Percentiles rank a stretch among this genome's conserved stretches.
Evolutionary conservation across 2,329 filamentous ascomycete species (phyloP).

Genomic region (Trichoderma sp.): DNA sequence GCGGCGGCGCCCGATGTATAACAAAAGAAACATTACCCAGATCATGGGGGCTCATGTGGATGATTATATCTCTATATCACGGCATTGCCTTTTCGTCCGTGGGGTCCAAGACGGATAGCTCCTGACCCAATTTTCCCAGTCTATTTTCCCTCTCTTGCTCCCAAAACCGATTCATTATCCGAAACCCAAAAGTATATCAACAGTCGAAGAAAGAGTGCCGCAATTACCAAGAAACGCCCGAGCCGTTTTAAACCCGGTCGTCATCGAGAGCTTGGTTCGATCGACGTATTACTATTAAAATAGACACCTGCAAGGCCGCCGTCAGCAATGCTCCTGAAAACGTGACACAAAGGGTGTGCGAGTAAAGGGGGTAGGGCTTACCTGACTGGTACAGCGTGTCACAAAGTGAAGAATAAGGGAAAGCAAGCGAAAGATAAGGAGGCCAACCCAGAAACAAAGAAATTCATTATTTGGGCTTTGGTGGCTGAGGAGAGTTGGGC

Average conservation of each 20-base stretch:
- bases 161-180: neutral
- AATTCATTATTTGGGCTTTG: conserved; percentile 33
- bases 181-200: conserved; percentile 10
- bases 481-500: conserved; percentile 39
- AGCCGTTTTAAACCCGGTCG: neutral
- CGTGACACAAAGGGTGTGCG: neutral
- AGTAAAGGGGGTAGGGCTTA: neutral
- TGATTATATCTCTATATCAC: conserved; percentile 22
- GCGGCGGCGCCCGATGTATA: neutral
- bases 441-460: neutral
- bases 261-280: neutral
- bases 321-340: neutral
- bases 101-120: conserved; percentile 20
- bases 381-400: conserved; percentile 23
- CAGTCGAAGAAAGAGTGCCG: neutral
- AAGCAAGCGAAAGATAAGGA: neutral
- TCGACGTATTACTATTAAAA: conserved; percentile 17
- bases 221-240: neutral
- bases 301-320: neutral
- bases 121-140: conserved; percentile 19
- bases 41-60: conserved; percentile 23
- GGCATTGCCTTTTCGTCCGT: conserved; percentile 18
- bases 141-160: conserved; percentile 20
- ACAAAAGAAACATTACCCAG: conserved; percentile 21
- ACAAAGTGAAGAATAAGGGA: neutral